Base-by-base conservation (phyloP, 768 basidiomycete species). In the Holtermannia corniformis region DNA sequence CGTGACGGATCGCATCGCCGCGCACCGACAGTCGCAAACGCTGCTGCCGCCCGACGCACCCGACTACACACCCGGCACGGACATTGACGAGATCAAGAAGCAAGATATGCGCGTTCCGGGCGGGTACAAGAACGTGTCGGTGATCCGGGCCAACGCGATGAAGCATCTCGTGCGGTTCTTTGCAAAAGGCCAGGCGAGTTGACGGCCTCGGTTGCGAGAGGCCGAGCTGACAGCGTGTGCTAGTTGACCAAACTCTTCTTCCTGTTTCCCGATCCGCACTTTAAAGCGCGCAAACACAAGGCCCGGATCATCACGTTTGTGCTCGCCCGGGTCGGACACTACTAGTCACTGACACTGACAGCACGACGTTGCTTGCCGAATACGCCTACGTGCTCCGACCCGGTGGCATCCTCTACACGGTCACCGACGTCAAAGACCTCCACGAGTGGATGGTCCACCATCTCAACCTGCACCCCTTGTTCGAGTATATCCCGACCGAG, bases 101-200 rank as follows among this genome's bases (percentile, higher is more conserved):
- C 48, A 51, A 26, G 47, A 65, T 22, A 55, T 55, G 45, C 59
- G 55, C 28, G 25, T 59, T 7, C 56, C 70, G 1, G 74, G 78
- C 1, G 78, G 80, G 41, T 76, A 71, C 51, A 62, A 72, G 19
- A 97, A 97, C 71, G 81, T 95, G 50, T 90, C 89, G 28, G 81
- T 96, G 58, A 85, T 95, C 58, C 84, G 95, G 47, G 92, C 87
- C 13, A 99, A 99, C 70, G 86, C 90, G 44, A 96, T 96, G 92
- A 97, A 97, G 75, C 96, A 97, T 72, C 78, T 96, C 51, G 87
- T 92, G 4, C 97, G 97, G 73, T 96, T 90, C 73, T 95, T 99
- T 72, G 68, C 78, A 21, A 91, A 92, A 68, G 83, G 83, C 52
- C 93, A 93, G 65, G 74, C 76, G 47, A 54, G 73, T 64, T 10